Evolutionary conservation across 2,329 filamentous ascomycete species (phyloP), one percentile per base, ranked within the genome.

Genomic region (Calonectria leucothoes): DNA sequence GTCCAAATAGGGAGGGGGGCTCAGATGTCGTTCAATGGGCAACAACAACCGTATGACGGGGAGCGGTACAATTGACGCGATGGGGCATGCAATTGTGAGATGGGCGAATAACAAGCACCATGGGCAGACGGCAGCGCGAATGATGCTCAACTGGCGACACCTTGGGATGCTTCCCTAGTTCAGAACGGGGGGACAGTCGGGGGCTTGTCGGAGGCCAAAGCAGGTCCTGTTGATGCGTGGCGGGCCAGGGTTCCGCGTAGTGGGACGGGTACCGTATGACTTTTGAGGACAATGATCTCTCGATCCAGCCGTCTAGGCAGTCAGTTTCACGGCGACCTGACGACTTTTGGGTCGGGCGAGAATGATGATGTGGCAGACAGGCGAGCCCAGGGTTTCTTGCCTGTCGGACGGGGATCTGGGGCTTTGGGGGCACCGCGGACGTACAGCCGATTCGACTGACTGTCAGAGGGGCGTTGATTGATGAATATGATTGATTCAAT

Each of bases 201-300:
- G 68, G 67, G 65, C 57, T 64, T 65, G 57, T 68, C 55, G 55
- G 72, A 67, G 66, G 66, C 66, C 66, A 64, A 64, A 74, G 72
- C 64, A 71, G 69, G 63, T 55, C 45, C 68, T 71, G 49, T 66
- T 52, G 51, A 74, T 70, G 67, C 74, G 59, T 71, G 71, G 73
- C 67, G 69, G 70, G 52, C 66, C 74, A 72, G 70, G 70, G 67
- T 75, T 76, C 76, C 73, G 72, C 71, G 77, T 70, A 74, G 75
- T 79, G 78, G 77, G 77, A 79, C 77, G 76, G 76, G 66, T 65
- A 79, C 78, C 78, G 78, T 80, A 80, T 79, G 78, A 80, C 78
- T 79, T 77, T 79, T 39, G 67, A 72, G 63, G 69, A 70, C 69
- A 75, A 78, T 77, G 74, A 75, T 69, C 73, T 75, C 74, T 77